Evolutionary conservation across 129 eudicot species (phyloP), one percentile per base, ranked within the genome.

Genomic region (Artemisia tridentata): DNA sequence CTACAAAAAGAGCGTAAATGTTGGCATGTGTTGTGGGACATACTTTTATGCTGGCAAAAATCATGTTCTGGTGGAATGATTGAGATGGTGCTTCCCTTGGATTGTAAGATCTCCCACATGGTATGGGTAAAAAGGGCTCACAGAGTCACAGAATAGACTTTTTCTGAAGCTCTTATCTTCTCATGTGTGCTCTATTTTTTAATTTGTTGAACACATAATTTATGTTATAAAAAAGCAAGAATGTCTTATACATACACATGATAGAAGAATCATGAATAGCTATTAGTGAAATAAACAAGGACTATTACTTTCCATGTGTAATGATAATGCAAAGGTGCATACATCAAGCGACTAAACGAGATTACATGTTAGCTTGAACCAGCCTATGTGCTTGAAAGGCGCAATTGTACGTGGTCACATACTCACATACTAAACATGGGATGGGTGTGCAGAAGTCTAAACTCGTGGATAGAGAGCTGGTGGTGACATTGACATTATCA

Each of bases 21-120:
- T 15, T 31, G 12, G 65, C 18, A 69, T 69, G 18, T 2, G 7
- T 54, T 11, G 57, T 66, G 20, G 71, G 56, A 47, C 43, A 46
- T 66, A 71, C 55, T 71, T 56, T 52, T 31, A 31, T 34, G 66
- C 66, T 71, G 75, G 50, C 66, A 23, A 59, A 38, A 59, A n/a
- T 71, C 75, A 71, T 71, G 75, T 57, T 43, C 43, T 56, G n/a
- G 16, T 57, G 75, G 38, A 66, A 66, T 66, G 56, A 66, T 56
- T 71, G 65, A 56, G 63, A 60, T 13, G 7, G 11, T 34, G 65
- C 7, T 60, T 60, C 65, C 65, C 50, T 56, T 56, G 55, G 53
- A 17, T 53, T 69, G 51, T 69, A 69, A 69, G 73, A 69, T 70
- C 45, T 56, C 56, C 75, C 75, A 71, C 75, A 71, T 71, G 75